Evolutionary conservation across 371 early-diverging fungal genomes (phyloP).

Genomic region (Haplosporangium sp.): DNA sequence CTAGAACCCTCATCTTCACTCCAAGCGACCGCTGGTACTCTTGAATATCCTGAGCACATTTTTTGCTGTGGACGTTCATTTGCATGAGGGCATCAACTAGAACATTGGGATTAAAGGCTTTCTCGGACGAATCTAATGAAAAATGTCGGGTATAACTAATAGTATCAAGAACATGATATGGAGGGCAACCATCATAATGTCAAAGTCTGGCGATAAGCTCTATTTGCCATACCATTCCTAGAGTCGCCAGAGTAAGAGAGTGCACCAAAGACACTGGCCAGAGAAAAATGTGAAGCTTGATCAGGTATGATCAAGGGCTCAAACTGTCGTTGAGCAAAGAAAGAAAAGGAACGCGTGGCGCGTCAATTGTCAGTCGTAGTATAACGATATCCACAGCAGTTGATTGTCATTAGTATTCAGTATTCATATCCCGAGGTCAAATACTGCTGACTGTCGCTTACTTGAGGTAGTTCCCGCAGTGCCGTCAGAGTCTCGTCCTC

Average conservation of each 20-base stretch:
- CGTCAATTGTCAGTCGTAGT: neutral
- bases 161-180: too few relatives aligned
- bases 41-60: conserved; percentile 41
- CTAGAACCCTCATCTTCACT: conserved; percentile 22
- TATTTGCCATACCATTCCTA: conserved; percentile 5
- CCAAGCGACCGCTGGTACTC: conserved; percentile 30
- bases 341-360: too few relatives aligned
- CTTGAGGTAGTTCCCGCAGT: conserved; percentile 32
- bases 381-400: neutral
- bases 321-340: conserved; percentile 10
- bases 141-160: neutral
- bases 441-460: neutral
- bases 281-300: conserved; percentile 31
- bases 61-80: conserved; percentile 33
- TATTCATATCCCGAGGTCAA: neutral
- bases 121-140: conserved; percentile 16
- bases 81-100: conserved; percentile 35
- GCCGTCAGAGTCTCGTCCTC: conserved; percentile 39
- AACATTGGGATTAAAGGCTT: conserved; percentile 30
- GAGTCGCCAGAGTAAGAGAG: conserved; percentile 12
- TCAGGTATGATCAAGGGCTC: conserved; percentile 38
- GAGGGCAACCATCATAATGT: too few relatives aligned
- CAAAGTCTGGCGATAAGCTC: too few relatives aligned
- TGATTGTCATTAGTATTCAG: too few relatives aligned
- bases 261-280: conserved; percentile 40